Conservation (phyloP, 1,284 basidiomycete genomes). For the Inonotus obliquus region DNA sequence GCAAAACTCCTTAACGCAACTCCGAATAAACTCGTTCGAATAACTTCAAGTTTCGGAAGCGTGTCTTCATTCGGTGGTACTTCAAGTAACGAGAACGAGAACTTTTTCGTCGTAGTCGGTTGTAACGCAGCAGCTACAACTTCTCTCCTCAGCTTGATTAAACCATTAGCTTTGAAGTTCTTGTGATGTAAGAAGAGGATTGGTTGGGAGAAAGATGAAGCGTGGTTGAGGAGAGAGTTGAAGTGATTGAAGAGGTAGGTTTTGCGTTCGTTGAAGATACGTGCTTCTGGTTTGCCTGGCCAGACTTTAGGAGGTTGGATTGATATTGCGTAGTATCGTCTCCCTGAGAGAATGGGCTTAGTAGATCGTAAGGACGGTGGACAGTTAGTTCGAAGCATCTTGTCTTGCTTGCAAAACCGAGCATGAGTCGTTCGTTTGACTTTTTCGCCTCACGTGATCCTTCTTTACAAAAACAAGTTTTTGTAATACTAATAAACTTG, state of each 20-base stretch:
- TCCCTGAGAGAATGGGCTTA: background rate
- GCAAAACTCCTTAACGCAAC: constrained; percentile 59
- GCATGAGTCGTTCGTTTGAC: too few relatives aligned
- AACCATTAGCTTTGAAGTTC: constrained; percentile 58
- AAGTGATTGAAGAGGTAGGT: constrained; percentile 73
- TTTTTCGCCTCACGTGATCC: background rate
- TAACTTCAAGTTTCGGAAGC: constrained; percentile 45
- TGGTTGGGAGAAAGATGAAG: constrained; percentile 36
- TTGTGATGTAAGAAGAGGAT: constrained; percentile 68
- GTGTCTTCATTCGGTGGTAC: constrained; percentile 35
- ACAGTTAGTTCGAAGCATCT: constrained; percentile 8
- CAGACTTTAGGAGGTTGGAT: constrained; percentile 49
- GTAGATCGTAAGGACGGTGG: background rate
- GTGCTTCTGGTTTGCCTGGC: constrained; percentile 44
- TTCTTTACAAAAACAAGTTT: background rate
- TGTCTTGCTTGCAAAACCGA: too few relatives aligned
- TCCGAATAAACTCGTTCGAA: constrained; percentile 69
- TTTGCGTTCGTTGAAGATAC: constrained; percentile 68
- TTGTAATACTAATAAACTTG: too few relatives aligned
- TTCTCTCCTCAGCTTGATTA: constrained; percentile 62
- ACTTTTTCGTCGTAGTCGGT: constrained; percentile 31
- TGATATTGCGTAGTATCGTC: constrained; percentile 44
- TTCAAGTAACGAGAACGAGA: constrained; percentile 22
- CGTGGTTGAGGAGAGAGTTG: constrained; percentile 53
- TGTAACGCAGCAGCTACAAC: constrained; percentile 48